phyloP scores from a whole-genome alignment of 2,329 filamentous ascomycete species.

The Pseudogymnoascus sp. region DNA sequence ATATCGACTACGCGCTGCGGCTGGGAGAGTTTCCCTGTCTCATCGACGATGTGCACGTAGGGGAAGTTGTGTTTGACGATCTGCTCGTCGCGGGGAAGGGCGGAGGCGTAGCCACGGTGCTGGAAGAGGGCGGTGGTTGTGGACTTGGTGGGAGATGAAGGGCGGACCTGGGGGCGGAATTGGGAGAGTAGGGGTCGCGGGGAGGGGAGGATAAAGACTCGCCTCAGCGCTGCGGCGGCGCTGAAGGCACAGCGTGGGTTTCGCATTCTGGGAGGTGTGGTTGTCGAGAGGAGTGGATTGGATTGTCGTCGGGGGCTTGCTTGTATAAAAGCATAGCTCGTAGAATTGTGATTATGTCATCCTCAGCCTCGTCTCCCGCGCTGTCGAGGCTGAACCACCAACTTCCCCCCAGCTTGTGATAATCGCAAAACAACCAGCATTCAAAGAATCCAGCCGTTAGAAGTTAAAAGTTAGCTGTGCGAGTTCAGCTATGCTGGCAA shows the following conservation, averaged over 20 bases:
- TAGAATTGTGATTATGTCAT: not conserved
- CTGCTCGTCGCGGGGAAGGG: constrained; percentile 38
- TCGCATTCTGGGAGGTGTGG: constrained; percentile 18
- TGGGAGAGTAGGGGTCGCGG: constrained; percentile 23
- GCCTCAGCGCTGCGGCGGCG: constrained; percentile 39
- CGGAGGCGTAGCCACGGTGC: constrained; percentile 14
- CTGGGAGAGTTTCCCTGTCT: constrained; percentile 27
- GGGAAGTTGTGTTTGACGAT: constrained; percentile 34
- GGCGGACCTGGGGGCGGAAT: constrained; percentile 17
- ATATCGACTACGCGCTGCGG: constrained; percentile 29
- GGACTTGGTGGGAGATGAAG: constrained; percentile 11
- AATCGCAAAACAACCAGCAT: not conserved
- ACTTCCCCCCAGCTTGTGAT: not conserved
- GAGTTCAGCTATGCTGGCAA: not conserved
- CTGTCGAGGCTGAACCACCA: not conserved
- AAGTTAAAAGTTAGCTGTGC: not conserved
- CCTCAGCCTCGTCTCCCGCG: not conserved
- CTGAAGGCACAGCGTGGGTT: constrained; percentile 31
- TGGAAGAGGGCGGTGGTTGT: not conserved
- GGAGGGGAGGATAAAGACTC: constrained; percentile 38
- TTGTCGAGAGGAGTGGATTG: not conserved
- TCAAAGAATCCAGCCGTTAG: not conserved
- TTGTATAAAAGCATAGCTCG: not conserved
- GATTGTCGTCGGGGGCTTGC: not conserved
- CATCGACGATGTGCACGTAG: constrained; percentile 37